Evolutionary conservation across 208 protist species (phyloP).

Genomic region (Wallacemonas rigidus): DNA sequence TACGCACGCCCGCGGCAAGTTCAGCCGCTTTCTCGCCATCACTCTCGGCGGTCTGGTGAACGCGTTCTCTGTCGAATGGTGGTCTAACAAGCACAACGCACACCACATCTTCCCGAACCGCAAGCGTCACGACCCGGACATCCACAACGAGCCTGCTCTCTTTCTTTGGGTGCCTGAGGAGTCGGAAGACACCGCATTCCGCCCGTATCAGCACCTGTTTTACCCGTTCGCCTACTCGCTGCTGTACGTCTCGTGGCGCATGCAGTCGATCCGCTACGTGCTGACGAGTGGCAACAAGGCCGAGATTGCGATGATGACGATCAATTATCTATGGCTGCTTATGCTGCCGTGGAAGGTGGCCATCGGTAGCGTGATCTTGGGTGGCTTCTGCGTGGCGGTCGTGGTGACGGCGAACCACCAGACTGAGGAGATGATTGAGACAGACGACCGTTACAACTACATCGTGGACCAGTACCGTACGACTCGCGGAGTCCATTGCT

Average conservation of each 20-base stretch:
- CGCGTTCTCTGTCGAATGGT: slow-evolving; percentile 71
- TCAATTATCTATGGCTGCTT: slow-evolving; percentile 76
- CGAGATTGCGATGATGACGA: slow-evolving; percentile 53
- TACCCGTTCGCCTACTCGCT: slow-evolving; percentile 74
- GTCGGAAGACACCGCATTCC: slow-evolving; percentile 51
- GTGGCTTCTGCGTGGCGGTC: slow-evolving; percentile 71
- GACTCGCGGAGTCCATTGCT: slow-evolving; percentile 71
- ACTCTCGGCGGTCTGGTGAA: slow-evolving; percentile 54
- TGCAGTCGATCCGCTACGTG: slow-evolving; percentile 70
- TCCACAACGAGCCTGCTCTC: slow-evolving; percentile 78
- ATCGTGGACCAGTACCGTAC: slow-evolving; percentile 77
- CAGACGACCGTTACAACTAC: slow-evolving; percentile 75
- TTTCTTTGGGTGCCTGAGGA: slow-evolving; percentile 69
- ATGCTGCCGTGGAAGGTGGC: slow-evolving; percentile 66
- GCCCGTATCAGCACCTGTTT: slow-evolving; percentile 72
- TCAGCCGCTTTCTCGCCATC: slow-evolving; percentile 48
- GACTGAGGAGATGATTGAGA: slow-evolving; percentile 80
- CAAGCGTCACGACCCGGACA: slow-evolving; percentile 71
- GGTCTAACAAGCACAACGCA: slow-evolving; percentile 84
- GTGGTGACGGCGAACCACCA: slow-evolving; percentile 83
- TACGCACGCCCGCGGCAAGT: slow-evolving; percentile 56
- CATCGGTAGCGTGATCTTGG: slow-evolving; percentile 66
- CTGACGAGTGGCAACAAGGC: slow-evolving; percentile 59
- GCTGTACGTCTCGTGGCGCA: slow-evolving; percentile 78
- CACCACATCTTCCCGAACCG: slow-evolving; percentile 85